A percentile compares a stretch with the other conserved stretches of the same genome.
Evolutionary conservation across 2,329 filamentous ascomycete species (phyloP).

Genomic region (Gremmenia infestans): DNA sequence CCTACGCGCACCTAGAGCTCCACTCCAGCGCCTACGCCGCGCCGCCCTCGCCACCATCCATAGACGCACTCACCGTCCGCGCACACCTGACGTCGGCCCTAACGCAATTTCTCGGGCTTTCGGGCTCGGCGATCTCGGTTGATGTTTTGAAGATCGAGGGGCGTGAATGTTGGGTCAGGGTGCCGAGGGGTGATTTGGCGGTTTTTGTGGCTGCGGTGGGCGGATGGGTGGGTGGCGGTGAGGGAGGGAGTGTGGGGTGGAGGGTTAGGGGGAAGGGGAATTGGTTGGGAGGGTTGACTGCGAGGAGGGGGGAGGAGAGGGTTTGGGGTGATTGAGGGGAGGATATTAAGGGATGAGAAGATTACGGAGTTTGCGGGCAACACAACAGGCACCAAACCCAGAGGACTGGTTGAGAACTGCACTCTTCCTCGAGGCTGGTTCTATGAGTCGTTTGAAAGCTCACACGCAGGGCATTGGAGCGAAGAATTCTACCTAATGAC

Average conservation of each 20-base stretch:
- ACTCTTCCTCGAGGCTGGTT: too few relatives aligned
- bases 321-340: conserved; percentile 23
- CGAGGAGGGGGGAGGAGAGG: conserved; percentile 29
- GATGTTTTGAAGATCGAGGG: conserved; percentile 63
- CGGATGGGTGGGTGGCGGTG: conserved; percentile 53
- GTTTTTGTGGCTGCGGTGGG: conserved; percentile 60
- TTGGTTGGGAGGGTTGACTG: conserved; percentile 58
- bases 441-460: too few relatives aligned
- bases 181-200: conserved; percentile 56
- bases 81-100: conserved; percentile 60
- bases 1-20: conserved; percentile 53
- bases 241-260: conserved; percentile 36
- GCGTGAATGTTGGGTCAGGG: conserved; percentile 56
- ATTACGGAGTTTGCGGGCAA: not conserved
- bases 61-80: conserved; percentile 60
- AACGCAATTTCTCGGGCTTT: conserved; percentile 63
- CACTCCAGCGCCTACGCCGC: conserved; percentile 31
- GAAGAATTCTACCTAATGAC: too few relatives aligned
- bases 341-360: not conserved
- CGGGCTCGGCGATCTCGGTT: conserved; percentile 60
- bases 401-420: too few relatives aligned
- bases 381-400: too few relatives aligned
- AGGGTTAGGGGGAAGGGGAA: conserved; percentile 54
- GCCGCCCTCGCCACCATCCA: not conserved
- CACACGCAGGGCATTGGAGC: too few relatives aligned